A percentile compares a stretch with the other conserved stretches of the same genome.
phyloP scores from a whole-genome alignment of 208 protist species.

The Crithidia fasciculata region DNA sequence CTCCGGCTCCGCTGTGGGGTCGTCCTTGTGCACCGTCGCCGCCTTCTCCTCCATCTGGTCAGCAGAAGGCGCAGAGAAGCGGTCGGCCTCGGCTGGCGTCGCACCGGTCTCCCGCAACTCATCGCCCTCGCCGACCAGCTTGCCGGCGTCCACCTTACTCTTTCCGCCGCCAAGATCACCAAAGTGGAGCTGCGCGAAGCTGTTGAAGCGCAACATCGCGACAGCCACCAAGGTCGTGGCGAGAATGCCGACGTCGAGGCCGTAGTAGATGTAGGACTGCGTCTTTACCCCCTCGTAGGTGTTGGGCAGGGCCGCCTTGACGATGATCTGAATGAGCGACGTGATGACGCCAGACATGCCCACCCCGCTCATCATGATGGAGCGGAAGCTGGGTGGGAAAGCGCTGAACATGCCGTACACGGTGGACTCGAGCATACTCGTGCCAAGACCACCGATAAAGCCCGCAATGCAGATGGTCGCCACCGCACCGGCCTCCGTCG shows the following conservation, averaged over 20 bases:
- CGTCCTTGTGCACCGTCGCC: background rate
- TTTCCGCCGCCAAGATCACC: constrained; percentile 26
- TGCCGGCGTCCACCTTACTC: constrained; percentile 27
- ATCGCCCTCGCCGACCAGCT: background rate
- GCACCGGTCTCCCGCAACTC: background rate
- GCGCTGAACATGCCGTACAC: constrained; percentile 73
- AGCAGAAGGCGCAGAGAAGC: constrained; percentile 1
- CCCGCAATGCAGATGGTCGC: constrained; percentile 41
- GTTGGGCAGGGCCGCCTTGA: constrained; percentile 47
- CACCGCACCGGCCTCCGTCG: constrained; percentile 45
- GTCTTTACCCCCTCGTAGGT: constrained; percentile 37
- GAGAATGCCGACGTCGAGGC: constrained; percentile 48
- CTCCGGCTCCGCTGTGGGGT: background rate
- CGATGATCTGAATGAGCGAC: constrained; percentile 56
- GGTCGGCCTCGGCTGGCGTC: background rate
- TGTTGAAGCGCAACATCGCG: constrained; percentile 46
- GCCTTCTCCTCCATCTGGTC: constrained; percentile 4
- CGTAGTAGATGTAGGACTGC: constrained; percentile 63
- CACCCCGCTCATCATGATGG: constrained; percentile 70
- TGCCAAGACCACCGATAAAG: constrained; percentile 51
- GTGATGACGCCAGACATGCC: constrained; percentile 51
- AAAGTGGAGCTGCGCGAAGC: constrained; percentile 46
- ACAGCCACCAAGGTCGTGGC: constrained; percentile 37
- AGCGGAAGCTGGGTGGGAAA: constrained; percentile 59
- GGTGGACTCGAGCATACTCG: constrained; percentile 74